Percentiles rank a stretch among this genome's conserved stretches.
phyloP scores from a whole-genome alignment of 148 eudicot genomes.

The Amaranthus hypochondriacus region DNA sequence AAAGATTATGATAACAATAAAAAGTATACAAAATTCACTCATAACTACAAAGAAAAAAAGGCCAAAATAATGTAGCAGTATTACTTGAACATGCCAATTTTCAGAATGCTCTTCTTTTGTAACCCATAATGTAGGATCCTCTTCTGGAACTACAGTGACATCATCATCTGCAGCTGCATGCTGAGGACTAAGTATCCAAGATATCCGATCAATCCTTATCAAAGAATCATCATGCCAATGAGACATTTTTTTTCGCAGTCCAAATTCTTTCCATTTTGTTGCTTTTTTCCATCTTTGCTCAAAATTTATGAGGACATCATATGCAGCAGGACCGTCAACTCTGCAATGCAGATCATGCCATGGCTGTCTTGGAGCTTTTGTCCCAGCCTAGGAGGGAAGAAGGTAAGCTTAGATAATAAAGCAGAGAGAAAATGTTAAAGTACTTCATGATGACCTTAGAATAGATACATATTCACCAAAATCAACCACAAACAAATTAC shows the following conservation, averaged over 20 bases:
- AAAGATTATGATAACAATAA: not conserved
- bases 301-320: conserved; percentile 90
- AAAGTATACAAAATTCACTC: not conserved
- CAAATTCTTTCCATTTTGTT: conserved; percentile 79
- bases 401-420: conserved; percentile 3
- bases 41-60: not conserved
- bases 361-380: conserved; percentile 93
- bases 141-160: conserved; percentile 42
- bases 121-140: conserved; percentile 66
- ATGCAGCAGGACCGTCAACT: conserved; percentile 96
- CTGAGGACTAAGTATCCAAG: conserved; percentile 92
- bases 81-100: conserved; percentile 94
- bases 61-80: not conserved
- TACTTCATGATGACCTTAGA: too few relatives aligned
- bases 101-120: conserved; percentile 61
- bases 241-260: conserved; percentile 58
- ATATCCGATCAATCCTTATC: conserved; percentile 90
- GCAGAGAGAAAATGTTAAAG: not conserved
- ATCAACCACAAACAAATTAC: not conserved
- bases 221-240: conserved; percentile 88
- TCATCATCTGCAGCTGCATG: conserved; percentile 32
- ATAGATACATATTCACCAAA: not conserved
- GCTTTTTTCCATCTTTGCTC: conserved; percentile 97
- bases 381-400: conserved; percentile 52
- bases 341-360: conserved; percentile 97